Percentiles rank a stretch among this genome's conserved stretches.
These are phyloP conservation scores for Neckera pumila DNA, from an alignment of 225 moss, liverwort and hornwort genomes.

Conservation along the genomic window DNA sequence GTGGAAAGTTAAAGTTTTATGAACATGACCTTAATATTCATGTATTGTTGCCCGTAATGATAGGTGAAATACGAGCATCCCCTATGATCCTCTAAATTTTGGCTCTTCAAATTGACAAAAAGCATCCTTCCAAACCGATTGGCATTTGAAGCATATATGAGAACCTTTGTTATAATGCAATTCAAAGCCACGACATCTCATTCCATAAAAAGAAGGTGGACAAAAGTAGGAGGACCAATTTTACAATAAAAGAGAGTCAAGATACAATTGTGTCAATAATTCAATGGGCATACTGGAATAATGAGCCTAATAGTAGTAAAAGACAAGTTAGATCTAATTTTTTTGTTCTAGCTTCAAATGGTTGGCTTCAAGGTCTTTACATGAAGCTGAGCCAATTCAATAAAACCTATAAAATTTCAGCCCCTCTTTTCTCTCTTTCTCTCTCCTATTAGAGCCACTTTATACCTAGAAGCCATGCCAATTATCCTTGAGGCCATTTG, in stretches of 20 bases:
- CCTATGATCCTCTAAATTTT: not conserved
- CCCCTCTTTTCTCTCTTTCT: too few relatives aligned
- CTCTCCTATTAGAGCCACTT: too few relatives aligned
- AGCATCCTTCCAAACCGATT: not conserved
- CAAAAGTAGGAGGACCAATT: not conserved
- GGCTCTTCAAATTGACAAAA: too few relatives aligned
- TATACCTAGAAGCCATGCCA: too few relatives aligned
- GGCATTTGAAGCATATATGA: not conserved
- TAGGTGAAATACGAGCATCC: not conserved
- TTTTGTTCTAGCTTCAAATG: too few relatives aligned
- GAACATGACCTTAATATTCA: not conserved
- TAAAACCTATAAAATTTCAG: too few relatives aligned
- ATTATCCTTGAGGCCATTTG: too few relatives aligned
- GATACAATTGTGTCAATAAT: not conserved
- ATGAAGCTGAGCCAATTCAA: too few relatives aligned
- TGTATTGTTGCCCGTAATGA: not conserved
- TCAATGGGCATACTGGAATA: too few relatives aligned
- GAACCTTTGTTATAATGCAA: accelerated
- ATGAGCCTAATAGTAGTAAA: too few relatives aligned
- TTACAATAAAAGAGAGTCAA: not conserved
- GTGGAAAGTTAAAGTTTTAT: not conserved
- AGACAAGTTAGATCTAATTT: too few relatives aligned
- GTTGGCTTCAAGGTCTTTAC: too few relatives aligned
- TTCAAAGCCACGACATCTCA: accelerated
- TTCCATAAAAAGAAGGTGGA: not conserved